A percentile compares a stretch with the other conserved stretches of the same genome.
Conservation (phyloP, 2,329 filamentous ascomycete species). For the Nothopassalora personata region DNA sequence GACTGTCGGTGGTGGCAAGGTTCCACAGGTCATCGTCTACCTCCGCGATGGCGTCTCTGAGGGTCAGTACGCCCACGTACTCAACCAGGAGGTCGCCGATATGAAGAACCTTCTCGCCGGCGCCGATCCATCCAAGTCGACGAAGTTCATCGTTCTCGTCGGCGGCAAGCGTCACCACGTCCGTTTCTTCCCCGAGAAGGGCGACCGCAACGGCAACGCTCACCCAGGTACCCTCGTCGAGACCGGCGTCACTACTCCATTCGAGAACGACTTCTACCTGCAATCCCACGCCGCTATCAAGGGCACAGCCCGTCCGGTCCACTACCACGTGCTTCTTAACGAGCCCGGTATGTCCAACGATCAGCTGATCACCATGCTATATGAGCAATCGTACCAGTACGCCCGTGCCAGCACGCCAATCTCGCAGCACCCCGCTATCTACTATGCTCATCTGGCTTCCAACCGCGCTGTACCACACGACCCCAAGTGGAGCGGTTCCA, state of each 20-base stretch:
- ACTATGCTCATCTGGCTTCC: conserved; percentile 90
- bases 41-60: conserved; percentile 90
- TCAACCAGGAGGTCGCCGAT: conserved; percentile 69
- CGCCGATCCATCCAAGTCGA: conserved; percentile 35
- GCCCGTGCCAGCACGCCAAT: conserved; percentile 88
- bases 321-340: conserved; percentile 81
- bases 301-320: conserved; percentile 81
- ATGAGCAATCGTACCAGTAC: conserved; percentile 93
- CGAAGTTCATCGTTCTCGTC: conserved; percentile 78
- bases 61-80: conserved; percentile 73
- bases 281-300: conserved; percentile 76
- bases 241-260: conserved; percentile 81
- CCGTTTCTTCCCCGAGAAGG: conserved; percentile 74
- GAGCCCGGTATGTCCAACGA: conserved; percentile 64
- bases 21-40: conserved; percentile 76
- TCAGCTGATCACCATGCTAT: conserved; percentile 79
- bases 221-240: conserved; percentile 85
- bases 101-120: conserved; percentile 53
- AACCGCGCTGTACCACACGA: conserved; percentile 75
- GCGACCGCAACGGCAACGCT: conserved; percentile 74
- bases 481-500: conserved; percentile 35
- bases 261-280: conserved; percentile 82
- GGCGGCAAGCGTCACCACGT: conserved; percentile 93
- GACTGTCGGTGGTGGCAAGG: conserved; percentile 47
- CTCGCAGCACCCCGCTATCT: conserved; percentile 80